Evolutionary conservation across 305 asterid genomes (phyloP).

Genomic region (Ruellia speciosa): DNA sequence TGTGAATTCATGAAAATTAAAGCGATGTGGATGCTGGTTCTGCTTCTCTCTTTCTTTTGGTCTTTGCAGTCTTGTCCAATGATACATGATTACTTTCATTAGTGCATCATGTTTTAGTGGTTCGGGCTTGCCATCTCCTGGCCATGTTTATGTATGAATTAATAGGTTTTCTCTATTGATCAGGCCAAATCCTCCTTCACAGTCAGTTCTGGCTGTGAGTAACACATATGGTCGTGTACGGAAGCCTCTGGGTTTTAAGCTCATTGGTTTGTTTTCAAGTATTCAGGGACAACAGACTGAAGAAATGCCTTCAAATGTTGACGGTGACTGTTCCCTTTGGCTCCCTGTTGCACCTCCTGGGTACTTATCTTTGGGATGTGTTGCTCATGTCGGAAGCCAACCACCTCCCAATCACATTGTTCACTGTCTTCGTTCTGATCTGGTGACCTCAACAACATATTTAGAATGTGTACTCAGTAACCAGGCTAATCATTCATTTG

Average conservation of each 20-base stretch:
- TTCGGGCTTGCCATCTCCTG: conserved; percentile 11
- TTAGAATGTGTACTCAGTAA: conserved; percentile 62
- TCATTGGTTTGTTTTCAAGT: conserved; percentile 59
- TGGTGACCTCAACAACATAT: conserved; percentile 66
- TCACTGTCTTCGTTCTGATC: conserved; percentile 90
- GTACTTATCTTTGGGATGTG: conserved; percentile 85
- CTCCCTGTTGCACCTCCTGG: conserved; percentile 94
- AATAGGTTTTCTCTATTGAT: conserved; percentile 14
- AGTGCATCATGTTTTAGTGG: background rate
- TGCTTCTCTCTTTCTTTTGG: conserved; percentile 11
- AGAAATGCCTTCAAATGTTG: conserved; percentile 31
- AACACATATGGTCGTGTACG: conserved; percentile 85
- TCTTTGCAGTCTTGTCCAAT: conserved; percentile 18
- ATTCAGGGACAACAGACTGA: conserved; percentile 42
- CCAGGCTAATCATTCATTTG: conserved; percentile 44
- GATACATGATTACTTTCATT: background rate
- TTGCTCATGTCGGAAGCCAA: conserved; percentile 74
- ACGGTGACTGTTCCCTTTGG: conserved; percentile 84
- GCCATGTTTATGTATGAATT: conserved; percentile 21
- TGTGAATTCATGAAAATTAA: conserved; percentile 6
- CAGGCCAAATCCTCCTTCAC: conserved; percentile 99
- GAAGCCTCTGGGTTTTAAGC: conserved; percentile 82
- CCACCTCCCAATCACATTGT: conserved; percentile 89
- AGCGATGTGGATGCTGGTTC: conserved; percentile 6
- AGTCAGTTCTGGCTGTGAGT: conserved; percentile 85